Percentiles rank a stretch among this genome's conserved stretches.
phyloP scores from a whole-genome alignment of 2,329 filamentous ascomycete species.

The Zymoseptoria crescenta region DNA sequence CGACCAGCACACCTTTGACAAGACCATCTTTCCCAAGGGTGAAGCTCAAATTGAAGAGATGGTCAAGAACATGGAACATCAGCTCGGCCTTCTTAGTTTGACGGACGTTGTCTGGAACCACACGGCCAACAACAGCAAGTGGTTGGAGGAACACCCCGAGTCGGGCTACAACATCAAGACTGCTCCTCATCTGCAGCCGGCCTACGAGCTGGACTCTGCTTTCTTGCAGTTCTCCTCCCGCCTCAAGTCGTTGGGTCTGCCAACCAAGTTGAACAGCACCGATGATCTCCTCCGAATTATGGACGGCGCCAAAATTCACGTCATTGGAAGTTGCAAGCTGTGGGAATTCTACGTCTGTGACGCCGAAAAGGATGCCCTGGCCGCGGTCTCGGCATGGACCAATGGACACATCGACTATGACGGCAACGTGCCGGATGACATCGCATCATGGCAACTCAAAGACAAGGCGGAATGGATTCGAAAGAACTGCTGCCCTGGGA shows the following conservation, averaged over 20 bases:
- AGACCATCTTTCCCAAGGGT: constrained; percentile 70
- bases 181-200: constrained; percentile 62
- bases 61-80: constrained; percentile 71
- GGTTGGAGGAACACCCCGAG: constrained; percentile 90
- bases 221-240: constrained; percentile 59
- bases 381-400: constrained; percentile 64
- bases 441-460: constrained; percentile 49
- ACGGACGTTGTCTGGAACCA: constrained; percentile 98
- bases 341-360: constrained; percentile 94
- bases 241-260: constrained; percentile 61
- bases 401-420: constrained; percentile 51
- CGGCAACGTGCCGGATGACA: constrained; percentile 45
- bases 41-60: constrained; percentile 72
- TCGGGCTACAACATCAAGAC: constrained; percentile 91
- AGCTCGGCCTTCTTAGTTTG: constrained; percentile 76
- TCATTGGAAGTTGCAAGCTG: constrained; percentile 67
- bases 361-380: constrained; percentile 62
- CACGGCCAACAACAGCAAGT: constrained; percentile 89
- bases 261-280: constrained; percentile 60
- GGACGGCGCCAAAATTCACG: constrained; percentile 72
- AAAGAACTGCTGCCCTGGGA: constrained; percentile 61
- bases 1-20: constrained; percentile 84
- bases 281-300: constrained; percentile 76
- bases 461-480: constrained; percentile 58
- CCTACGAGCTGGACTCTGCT: constrained; percentile 68